These are phyloP conservation scores for Neurospora sp. DNA, from an alignment of 495 filamentous ascomycete genomes.

Conservation along the genomic window DNA sequence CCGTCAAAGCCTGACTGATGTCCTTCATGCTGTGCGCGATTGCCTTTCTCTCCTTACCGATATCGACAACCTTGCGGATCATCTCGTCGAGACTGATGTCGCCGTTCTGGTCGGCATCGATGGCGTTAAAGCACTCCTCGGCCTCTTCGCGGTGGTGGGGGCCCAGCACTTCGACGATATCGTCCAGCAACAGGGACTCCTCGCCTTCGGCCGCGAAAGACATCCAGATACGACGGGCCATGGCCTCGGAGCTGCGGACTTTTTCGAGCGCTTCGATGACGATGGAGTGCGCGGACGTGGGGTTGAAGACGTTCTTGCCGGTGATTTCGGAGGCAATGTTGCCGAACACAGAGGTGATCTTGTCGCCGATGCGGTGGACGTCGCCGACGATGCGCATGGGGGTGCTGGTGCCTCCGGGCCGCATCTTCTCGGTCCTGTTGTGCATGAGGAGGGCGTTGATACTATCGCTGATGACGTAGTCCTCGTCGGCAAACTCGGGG, in stretches of 20 bases:
- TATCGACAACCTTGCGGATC: constrained; percentile 74
- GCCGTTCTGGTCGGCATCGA: constrained; percentile 85
- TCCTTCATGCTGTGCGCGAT: constrained; percentile 91
- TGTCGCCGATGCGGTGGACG: constrained; percentile 77
- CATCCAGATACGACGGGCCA: constrained; percentile 94
- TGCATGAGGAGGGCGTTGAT: constrained; percentile 43
- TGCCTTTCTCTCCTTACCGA: constrained; percentile 71
- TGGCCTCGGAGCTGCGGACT: constrained; percentile 68
- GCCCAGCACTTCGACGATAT: constrained; percentile 82
- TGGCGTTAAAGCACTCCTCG: constrained; percentile 64
- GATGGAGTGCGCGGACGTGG: constrained; percentile 75
- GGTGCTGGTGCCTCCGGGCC: constrained; percentile 48
- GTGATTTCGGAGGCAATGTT: constrained; percentile 90
- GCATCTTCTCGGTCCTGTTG: constrained; percentile 35
- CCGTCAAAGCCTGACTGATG: constrained; percentile 86
- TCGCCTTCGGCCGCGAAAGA: constrained; percentile 89
- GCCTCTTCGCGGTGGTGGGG: constrained; percentile 58
- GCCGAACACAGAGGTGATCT: constrained; percentile 84
- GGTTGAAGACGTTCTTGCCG: constrained; percentile 89
- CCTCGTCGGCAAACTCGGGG: constrained; percentile 80
- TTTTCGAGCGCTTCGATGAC: constrained; percentile 84
- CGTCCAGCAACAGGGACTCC: constrained; percentile 66
- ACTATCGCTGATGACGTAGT: constrained; percentile 78
- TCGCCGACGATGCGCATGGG: constrained; percentile 71
- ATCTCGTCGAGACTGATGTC: constrained; percentile 94